These are phyloP conservation scores for Ustilago sp. DNA, from an alignment of 1,284 basidiomycete species.

Conservation along the genomic window DNA sequence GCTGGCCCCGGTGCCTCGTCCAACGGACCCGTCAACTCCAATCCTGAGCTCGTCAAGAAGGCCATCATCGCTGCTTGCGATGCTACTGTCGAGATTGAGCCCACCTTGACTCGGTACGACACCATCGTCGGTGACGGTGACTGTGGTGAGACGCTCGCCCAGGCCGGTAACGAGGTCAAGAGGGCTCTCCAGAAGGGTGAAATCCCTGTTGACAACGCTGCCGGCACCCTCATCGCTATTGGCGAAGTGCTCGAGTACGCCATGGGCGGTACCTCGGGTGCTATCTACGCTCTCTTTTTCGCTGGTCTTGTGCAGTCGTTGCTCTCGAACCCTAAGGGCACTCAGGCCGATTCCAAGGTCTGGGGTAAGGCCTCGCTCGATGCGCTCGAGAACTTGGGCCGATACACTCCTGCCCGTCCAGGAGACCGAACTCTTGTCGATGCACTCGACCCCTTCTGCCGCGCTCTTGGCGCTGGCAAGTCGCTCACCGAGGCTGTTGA, in stretches of 20 bases:
- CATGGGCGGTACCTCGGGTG: slow-evolving; percentile 71
- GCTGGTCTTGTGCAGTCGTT: slow-evolving; percentile 70
- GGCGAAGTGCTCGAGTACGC: slow-evolving; percentile 66
- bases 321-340: slow-evolving; percentile 44
- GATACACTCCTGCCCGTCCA: slow-evolving; percentile 74
- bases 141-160: slow-evolving; percentile 67
- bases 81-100: slow-evolving; percentile 70
- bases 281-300: slow-evolving; percentile 75
- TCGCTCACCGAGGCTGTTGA: slow-evolving; percentile 70
- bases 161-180: slow-evolving; percentile 60
- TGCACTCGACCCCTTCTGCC: slow-evolving; percentile 73
- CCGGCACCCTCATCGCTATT: slow-evolving; percentile 63
- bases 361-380: slow-evolving; percentile 61
- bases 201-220: slow-evolving; percentile 61
- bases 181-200: slow-evolving; percentile 59
- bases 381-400: slow-evolving; percentile 65
- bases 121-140: slow-evolving; percentile 70
- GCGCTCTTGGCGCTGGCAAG: slow-evolving; percentile 66
- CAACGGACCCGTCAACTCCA: slow-evolving; percentile 58
- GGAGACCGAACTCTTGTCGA: slow-evolving; percentile 75
- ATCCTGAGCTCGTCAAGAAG: slow-evolving; percentile 61
- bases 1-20: slow-evolving; percentile 49
- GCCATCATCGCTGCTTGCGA: slow-evolving; percentile 69
- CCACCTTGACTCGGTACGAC: slow-evolving; percentile 72
- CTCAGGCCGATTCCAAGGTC: slow-evolving; percentile 53